Evolutionary conservation across 352 stramenopile species (phyloP).

Genomic region (Phytophthora syringae): DNA sequence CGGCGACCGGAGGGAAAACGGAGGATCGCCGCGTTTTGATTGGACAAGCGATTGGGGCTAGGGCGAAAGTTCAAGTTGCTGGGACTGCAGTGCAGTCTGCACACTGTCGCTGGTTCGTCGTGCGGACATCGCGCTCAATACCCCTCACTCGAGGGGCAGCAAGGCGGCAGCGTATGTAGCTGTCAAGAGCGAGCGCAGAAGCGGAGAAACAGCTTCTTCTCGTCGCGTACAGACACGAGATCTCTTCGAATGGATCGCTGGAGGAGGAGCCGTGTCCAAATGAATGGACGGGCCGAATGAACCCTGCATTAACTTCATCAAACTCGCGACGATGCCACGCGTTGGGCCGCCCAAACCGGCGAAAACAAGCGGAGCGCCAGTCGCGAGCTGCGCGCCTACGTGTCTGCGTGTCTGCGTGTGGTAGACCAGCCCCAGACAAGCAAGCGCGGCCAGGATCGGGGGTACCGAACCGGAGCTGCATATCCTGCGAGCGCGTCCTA

Average conservation of each 20-base stretch:
- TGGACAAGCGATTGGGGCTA: slow-evolving; percentile 14
- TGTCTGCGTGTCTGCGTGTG: slow-evolving; percentile 5
- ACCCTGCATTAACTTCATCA: not conserved
- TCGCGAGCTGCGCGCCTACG: slow-evolving; percentile 13
- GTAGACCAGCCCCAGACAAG: slow-evolving; percentile 13
- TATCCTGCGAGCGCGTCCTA: not conserved
- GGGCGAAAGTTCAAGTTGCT: too few species aligned
- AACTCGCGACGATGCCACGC: slow-evolving; percentile 2
- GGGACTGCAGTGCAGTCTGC: too few species aligned
- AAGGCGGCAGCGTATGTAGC: too few species aligned
- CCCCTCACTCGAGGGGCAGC: too few species aligned
- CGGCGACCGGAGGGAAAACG: slow-evolving; percentile 6
- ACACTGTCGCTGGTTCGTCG: too few species aligned
- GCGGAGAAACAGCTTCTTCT: not conserved
- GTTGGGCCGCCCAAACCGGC: slow-evolving; percentile 2
- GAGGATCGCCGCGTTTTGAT: slow-evolving; percentile 27
- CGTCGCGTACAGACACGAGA: not conserved
- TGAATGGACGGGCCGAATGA: not conserved
- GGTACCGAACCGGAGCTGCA: slow-evolving; percentile 4
- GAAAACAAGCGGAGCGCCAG: not conserved
- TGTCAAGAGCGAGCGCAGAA: not conserved
- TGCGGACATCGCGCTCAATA: too few species aligned
- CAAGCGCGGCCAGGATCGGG: slow-evolving; percentile 5
- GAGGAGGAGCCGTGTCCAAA: not conserved
- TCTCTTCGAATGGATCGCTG: not conserved